phyloP scores from a whole-genome alignment of 176 grass and related monocot genomes.

The Thalia dealbata region DNA sequence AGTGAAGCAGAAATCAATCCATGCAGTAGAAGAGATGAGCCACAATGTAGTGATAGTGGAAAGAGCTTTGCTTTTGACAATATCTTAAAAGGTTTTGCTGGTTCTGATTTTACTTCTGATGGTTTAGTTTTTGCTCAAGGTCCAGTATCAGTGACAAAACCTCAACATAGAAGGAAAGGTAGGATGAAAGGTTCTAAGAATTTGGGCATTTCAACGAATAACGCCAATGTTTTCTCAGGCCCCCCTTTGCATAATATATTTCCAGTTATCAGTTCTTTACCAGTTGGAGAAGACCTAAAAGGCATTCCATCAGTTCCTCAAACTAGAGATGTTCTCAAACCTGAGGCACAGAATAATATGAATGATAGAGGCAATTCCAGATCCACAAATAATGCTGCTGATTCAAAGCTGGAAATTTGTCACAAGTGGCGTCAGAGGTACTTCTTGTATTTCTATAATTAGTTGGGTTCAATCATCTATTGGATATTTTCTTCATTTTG shows the following conservation, averaged over 20 bases:
- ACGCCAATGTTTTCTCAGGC: background rate
- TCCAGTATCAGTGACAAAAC: slow-evolving; percentile 26
- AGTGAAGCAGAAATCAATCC: slow-evolving; percentile 28
- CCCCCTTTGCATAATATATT: slow-evolving; percentile 22
- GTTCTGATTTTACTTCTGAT: slow-evolving; percentile 34
- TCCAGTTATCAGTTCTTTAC: slow-evolving; percentile 24
- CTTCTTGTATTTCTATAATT: slow-evolving; percentile 6
- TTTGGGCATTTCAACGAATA: background rate
- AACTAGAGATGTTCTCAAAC: slow-evolving; percentile 26
- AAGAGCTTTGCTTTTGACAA: slow-evolving; percentile 19
- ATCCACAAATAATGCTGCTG: slow-evolving; percentile 23
- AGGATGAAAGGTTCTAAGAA: slow-evolving; percentile 31
- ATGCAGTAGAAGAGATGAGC: background rate
- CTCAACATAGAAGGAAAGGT: slow-evolving; percentile 62
- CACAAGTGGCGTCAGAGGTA: slow-evolving; percentile 91
- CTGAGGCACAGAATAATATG: slow-evolving; percentile 24
- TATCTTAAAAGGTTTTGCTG: slow-evolving; percentile 19
- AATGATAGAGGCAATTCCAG: slow-evolving; percentile 22
- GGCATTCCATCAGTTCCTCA: slow-evolving; percentile 25
- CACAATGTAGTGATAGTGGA: slow-evolving; percentile 21
- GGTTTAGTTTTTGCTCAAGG: slow-evolving; percentile 31
- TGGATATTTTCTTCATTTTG: slow-evolving; percentile 13
- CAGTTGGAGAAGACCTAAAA: slow-evolving; percentile 28
- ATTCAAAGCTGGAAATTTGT: slow-evolving; percentile 42
- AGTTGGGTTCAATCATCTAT: slow-evolving; percentile 9